These are phyloP conservation scores for Neofusicoccum sp. DNA, from an alignment of 2,329 filamentous ascomycete species.

Conservation along the genomic window DNA sequence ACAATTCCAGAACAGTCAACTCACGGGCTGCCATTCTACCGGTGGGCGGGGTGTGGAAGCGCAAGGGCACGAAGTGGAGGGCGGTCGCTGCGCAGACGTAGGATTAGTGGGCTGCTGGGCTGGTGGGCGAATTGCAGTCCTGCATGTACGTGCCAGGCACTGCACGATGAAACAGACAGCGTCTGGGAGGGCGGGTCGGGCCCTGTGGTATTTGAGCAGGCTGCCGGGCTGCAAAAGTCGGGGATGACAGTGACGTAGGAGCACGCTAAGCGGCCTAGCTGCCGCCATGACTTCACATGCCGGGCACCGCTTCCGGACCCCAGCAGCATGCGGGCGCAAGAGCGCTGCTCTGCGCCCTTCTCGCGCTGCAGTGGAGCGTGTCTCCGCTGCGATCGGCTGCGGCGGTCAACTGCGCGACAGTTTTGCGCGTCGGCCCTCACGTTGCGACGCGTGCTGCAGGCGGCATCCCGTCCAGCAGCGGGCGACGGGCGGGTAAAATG, in stretches of 20 bases:
- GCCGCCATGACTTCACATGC: constrained; percentile 6
- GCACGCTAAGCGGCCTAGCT: background rate
- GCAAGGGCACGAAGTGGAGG: background rate
- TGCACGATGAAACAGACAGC: constrained; percentile 14
- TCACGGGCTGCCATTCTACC: constrained; percentile 24
- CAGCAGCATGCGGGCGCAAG: background rate
- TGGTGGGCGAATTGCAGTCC: constrained; percentile 8
- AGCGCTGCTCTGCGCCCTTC: background rate
- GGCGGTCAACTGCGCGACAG: constrained; percentile 8
- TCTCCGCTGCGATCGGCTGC: constrained; percentile 2
- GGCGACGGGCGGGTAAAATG: background rate
- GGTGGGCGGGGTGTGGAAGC: background rate
- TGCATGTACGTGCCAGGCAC: constrained; percentile 5
- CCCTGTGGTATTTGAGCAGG: constrained; percentile 3
- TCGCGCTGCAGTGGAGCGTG: background rate
- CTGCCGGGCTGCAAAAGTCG: background rate
- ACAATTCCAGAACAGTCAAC: constrained; percentile 18
- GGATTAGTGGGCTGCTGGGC: background rate
- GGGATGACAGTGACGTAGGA: background rate
- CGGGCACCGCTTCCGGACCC: background rate
- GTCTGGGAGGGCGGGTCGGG: background rate
- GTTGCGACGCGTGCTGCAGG: background rate
- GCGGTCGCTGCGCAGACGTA: background rate
- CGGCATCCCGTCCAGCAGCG: background rate
- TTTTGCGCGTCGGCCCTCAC: background rate